Evolutionary conservation across 768 basidiomycete species (phyloP).

Genomic region (Mycena kentingensis): DNA sequence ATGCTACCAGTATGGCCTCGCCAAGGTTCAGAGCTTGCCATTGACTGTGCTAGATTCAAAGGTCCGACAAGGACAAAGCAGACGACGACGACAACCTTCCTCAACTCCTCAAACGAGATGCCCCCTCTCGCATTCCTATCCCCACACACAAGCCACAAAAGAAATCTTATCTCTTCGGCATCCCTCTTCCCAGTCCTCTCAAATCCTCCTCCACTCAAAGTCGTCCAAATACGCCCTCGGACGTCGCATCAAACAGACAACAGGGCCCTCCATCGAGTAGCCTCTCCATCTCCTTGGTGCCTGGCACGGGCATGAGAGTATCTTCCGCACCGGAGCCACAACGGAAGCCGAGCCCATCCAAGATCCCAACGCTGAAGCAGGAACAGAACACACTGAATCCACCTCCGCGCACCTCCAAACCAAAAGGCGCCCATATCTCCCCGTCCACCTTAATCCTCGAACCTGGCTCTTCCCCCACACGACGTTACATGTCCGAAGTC

Average conservation of each 20-base stretch:
- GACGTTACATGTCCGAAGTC: slow-evolving; percentile 21
- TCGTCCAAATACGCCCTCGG: slow-evolving; percentile 10
- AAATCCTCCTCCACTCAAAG: slow-evolving; percentile 14
- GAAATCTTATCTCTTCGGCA: slow-evolving; percentile 19
- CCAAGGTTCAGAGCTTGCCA: not conserved
- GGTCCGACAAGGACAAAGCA: not conserved
- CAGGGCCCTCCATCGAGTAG: slow-evolving; percentile 10
- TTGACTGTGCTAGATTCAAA: not conserved
- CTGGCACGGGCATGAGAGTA: slow-evolving; percentile 18
- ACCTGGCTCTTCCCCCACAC: not conserved
- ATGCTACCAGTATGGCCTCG: slow-evolving; percentile 3
- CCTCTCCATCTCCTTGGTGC: slow-evolving; percentile 21
- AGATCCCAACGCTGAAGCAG: slow-evolving; percentile 14
- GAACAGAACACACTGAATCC: slow-evolving; percentile 9
- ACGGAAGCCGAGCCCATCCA: slow-evolving; percentile 9
- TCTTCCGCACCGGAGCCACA: slow-evolving; percentile 15
- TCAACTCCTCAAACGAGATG: slow-evolving; percentile 16
- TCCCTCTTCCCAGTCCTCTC: slow-evolving; percentile 20
- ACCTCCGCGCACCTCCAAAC: slow-evolving; percentile 1
- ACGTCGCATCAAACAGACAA: slow-evolving; percentile 5
- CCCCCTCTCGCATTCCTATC: slow-evolving; percentile 17
- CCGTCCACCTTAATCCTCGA: slow-evolving; percentile 17
- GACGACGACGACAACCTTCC: slow-evolving; percentile 8
- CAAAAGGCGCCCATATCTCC: slow-evolving; percentile 15
- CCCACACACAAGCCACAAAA: slow-evolving; percentile 7